Evolutionary conservation across 495 filamentous ascomycete species (phyloP).

Genomic region (Hypoxylon intermedium): DNA sequence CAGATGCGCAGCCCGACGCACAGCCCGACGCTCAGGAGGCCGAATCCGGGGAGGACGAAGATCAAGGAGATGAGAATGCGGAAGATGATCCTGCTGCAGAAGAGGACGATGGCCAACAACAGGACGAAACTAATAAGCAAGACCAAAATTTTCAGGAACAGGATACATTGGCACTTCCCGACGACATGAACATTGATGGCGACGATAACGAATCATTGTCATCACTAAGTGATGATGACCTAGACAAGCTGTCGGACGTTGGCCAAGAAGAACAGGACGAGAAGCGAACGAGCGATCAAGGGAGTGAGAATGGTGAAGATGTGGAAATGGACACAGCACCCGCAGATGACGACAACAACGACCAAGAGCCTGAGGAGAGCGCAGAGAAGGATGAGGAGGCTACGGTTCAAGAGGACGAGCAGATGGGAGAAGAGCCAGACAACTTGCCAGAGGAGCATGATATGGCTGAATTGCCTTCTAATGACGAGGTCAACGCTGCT

Average conservation of each 20-base stretch:
- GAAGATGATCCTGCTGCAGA: conserved; percentile 64
- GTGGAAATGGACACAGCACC: conserved; percentile 39
- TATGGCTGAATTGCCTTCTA: conserved; percentile 46
- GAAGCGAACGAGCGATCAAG: conserved; percentile 40
- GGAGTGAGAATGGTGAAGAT: conserved; percentile 39
- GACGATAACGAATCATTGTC: conserved; percentile 58
- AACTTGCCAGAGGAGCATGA: conserved; percentile 30
- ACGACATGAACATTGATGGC: conserved; percentile 75
- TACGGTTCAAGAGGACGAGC: conserved; percentile 55
- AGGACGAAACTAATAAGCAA: conserved; percentile 66
- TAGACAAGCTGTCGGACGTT: conserved; percentile 63
- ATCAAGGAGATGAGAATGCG: conserved; percentile 60
- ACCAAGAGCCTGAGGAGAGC: conserved; percentile 40
- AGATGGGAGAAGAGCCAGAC: conserved; percentile 44
- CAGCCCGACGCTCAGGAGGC: conserved; percentile 65
- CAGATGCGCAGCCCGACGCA: conserved; percentile 66
- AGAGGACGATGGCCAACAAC: conserved; percentile 75
- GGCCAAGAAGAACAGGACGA: conserved; percentile 51
- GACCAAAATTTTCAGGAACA: conserved; percentile 71
- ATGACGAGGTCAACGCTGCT: conserved; percentile 59
- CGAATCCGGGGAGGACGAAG: conserved; percentile 52
- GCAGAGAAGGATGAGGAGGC: conserved; percentile 50
- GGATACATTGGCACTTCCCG: conserved; percentile 66
- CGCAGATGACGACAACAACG: conserved; percentile 32
- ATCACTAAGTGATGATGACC: conserved; percentile 60